Evolutionary conservation across 768 basidiomycete species (phyloP).

Genomic region (Daedaleopsis sinensis): DNA sequence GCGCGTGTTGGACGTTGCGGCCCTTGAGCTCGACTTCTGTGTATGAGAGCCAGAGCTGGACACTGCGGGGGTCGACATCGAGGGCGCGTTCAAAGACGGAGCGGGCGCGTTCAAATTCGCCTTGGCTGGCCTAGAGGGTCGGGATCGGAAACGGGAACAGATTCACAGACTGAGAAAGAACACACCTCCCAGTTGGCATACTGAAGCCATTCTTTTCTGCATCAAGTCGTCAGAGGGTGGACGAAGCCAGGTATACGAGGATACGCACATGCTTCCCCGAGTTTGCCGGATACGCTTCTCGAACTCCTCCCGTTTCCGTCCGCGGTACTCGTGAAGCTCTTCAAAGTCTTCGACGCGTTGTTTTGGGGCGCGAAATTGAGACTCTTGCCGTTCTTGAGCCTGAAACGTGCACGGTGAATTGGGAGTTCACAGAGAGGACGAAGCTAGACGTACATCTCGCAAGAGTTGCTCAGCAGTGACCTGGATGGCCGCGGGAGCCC

Average conservation of each 20-base stretch:
- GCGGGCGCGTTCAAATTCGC: conserved; percentile 91
- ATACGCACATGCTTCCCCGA: conserved; percentile 74
- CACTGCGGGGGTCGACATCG: conserved; percentile 89
- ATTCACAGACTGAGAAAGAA: conserved; percentile 3
- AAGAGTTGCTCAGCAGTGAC: conserved; percentile 98
- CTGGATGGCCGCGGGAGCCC: conserved; percentile 92
- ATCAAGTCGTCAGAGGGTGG: neutral
- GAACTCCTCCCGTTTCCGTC: conserved; percentile 90
- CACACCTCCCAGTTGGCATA: conserved; percentile 85
- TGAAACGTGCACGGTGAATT: conserved; percentile 32
- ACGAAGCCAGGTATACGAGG: neutral
- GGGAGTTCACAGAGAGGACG: neutral
- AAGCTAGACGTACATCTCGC: conserved; percentile 68
- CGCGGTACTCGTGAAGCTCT: conserved; percentile 86
- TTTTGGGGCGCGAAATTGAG: conserved; percentile 87
- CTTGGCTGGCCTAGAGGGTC: conserved; percentile 80
- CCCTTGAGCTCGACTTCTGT: conserved; percentile 98
- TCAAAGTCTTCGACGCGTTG: conserved; percentile 98
- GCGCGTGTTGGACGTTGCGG: conserved; percentile 95
- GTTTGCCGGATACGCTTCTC: conserved; percentile 86
- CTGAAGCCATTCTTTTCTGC: conserved; percentile 84
- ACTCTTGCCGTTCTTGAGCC: conserved; percentile 98
- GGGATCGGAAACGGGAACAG: neutral
- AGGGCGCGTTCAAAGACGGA: conserved; percentile 97
- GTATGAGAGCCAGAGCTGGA: conserved; percentile 93